Conservation (phyloP, 108 stramenopile genomes). For the Nannochloropsis oceanica region DNA sequence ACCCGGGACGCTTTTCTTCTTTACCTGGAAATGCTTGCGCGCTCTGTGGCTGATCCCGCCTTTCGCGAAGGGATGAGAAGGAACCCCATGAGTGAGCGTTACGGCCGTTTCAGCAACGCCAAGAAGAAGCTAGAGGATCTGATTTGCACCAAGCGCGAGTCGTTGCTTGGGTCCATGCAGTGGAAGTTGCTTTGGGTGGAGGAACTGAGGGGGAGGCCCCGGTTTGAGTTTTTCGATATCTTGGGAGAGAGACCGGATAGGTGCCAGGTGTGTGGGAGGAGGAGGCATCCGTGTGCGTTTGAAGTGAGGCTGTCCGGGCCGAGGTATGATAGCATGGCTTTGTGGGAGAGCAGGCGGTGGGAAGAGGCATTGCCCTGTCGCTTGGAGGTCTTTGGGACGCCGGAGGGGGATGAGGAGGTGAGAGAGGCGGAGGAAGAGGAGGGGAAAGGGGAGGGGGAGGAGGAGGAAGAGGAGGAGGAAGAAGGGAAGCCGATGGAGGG, state of each 20-base stretch:
- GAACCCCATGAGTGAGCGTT: background rate
- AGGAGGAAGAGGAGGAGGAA: background rate
- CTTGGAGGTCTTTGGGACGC: background rate
- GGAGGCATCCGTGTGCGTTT: background rate
- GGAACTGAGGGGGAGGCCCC: background rate
- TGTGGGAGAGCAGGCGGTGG: background rate
- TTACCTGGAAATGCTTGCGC: background rate
- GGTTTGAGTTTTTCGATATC: background rate
- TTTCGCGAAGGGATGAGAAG: background rate
- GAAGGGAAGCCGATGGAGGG: background rate
- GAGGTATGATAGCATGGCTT: background rate
- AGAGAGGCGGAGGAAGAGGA: background rate
- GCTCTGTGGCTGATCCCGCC: background rate
- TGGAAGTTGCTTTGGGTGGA: background rate
- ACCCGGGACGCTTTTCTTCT: background rate
- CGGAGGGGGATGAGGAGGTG: background rate
- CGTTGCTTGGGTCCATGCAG: background rate
- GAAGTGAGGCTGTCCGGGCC: background rate
- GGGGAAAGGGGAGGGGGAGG: background rate
- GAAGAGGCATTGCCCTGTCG: background rate
- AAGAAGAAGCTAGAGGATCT: background rate
- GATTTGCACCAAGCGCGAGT: background rate
- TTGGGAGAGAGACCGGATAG: background rate
- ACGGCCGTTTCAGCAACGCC: background rate
- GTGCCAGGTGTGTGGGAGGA: background rate